These are phyloP conservation scores for Strobilomyces confusus DNA, from an alignment of 768 basidiomycete species.

Conservation along the genomic window DNA sequence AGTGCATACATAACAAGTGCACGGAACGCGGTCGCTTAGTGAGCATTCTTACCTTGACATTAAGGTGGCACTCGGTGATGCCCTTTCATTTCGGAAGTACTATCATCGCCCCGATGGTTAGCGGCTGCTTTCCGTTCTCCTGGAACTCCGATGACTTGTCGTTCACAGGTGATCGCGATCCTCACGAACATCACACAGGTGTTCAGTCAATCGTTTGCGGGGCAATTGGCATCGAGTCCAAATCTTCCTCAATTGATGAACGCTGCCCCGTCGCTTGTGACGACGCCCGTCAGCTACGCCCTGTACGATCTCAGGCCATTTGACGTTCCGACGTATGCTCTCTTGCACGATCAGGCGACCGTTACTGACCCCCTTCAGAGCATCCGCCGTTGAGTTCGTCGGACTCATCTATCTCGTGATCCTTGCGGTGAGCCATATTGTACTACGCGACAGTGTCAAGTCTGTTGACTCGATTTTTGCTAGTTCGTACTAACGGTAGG, in stretches of 20 bases:
- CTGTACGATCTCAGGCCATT: constrained; percentile 53
- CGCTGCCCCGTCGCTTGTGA: constrained; percentile 47
- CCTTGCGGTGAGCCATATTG: constrained; percentile 20
- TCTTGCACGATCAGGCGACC: not conserved
- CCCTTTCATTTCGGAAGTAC: constrained; percentile 11
- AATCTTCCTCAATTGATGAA: constrained; percentile 36
- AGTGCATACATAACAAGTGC: constrained; percentile 47
- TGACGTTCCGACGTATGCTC: constrained; percentile 51
- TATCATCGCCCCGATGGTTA: constrained; percentile 12
- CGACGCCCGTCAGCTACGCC: constrained; percentile 45
- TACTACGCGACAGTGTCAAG: not conserved
- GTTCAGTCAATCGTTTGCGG: constrained; percentile 34
- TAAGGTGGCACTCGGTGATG: not conserved
- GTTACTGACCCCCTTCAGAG: constrained; percentile 30
- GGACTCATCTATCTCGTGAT: constrained; percentile 51
- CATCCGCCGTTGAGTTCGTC: constrained; percentile 48
- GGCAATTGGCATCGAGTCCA: constrained; percentile 22
- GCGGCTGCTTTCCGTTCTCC: not conserved
- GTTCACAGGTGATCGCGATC: constrained; percentile 27
- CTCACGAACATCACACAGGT: constrained; percentile 36
- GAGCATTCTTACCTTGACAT: constrained; percentile 19
- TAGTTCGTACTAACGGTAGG: constrained; percentile 30
- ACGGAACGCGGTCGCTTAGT: constrained; percentile 60
- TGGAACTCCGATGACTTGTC: not conserved
- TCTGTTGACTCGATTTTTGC: constrained; percentile 1